These are phyloP conservation scores for Cladophialophora chaetospira DNA, from an alignment of 2,329 filamentous ascomycete genomes.

Conservation along the genomic window DNA sequence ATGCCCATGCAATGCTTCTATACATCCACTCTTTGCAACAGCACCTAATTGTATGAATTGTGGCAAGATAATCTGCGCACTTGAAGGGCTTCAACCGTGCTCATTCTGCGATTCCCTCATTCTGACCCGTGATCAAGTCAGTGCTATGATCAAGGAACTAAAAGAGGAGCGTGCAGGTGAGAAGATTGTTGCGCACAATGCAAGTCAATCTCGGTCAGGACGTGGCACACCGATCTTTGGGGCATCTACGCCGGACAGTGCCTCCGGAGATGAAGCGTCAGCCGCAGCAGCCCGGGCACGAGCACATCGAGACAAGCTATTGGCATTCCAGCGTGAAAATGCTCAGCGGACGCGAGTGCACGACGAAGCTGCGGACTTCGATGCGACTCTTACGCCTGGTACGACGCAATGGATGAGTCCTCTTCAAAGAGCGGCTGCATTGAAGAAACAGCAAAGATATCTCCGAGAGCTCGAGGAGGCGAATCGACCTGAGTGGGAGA, in stretches of 20 bases:
- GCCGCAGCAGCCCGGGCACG: slow-evolving; percentile 44
- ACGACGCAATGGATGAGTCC: slow-evolving; percentile 82
- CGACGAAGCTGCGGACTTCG: slow-evolving; percentile 79
- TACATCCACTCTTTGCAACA: slow-evolving; percentile 84
- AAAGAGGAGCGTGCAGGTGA: slow-evolving; percentile 84
- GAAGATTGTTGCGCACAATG: slow-evolving; percentile 80
- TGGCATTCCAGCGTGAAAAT: slow-evolving; percentile 83
- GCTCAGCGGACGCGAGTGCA: slow-evolving; percentile 79
- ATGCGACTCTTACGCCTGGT: slow-evolving; percentile 58
- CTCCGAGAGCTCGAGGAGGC: slow-evolving; percentile 86
- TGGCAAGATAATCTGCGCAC: slow-evolving; percentile 92
- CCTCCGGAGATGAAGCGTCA: slow-evolving; percentile 35
- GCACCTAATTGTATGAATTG: slow-evolving; percentile 91
- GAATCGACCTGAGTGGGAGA: slow-evolving; percentile 83
- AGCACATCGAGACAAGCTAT: slow-evolving; percentile 76
- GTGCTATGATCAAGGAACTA: slow-evolving; percentile 81
- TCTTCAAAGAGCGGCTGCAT: slow-evolving; percentile 75
- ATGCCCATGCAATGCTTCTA: slow-evolving; percentile 85
- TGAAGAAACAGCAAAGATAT: slow-evolving; percentile 83
- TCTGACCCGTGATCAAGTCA: slow-evolving; percentile 71
- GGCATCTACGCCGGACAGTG: slow-evolving; percentile 36
- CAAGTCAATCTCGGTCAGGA: slow-evolving; percentile 52
- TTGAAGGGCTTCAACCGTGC: slow-evolving; percentile 90
- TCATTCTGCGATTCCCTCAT: slow-evolving; percentile 82
- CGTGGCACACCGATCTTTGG: slow-evolving; percentile 37